phyloP scores from a whole-genome alignment of 164 flowering plant species.

The Saururus chinensis region DNA sequence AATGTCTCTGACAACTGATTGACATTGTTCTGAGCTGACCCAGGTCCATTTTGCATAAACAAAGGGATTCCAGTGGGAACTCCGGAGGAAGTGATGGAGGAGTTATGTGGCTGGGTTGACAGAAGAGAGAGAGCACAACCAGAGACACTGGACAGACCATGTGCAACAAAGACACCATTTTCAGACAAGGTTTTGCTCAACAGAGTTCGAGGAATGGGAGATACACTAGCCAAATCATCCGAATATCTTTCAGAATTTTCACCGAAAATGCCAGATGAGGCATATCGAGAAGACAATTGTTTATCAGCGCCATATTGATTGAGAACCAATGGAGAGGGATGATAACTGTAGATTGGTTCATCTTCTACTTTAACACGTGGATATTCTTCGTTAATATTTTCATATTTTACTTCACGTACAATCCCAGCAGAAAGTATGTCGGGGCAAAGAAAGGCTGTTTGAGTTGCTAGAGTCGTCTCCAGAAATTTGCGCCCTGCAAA shows the following conservation, averaged over 20 bases:
- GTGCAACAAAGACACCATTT: slow-evolving; percentile 25
- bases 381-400: slow-evolving; percentile 18
- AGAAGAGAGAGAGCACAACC: slow-evolving; percentile 80
- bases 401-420: slow-evolving; percentile 25
- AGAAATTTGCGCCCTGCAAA: slow-evolving; percentile 26
- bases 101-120: slow-evolving; percentile 49
- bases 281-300: slow-evolving; percentile 10
- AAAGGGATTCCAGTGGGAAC: slow-evolving; percentile 24
- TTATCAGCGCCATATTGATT: slow-evolving; percentile 18
- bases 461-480: slow-evolving; percentile 16
- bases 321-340: slow-evolving; percentile 11
- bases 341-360: slow-evolving; percentile 15
- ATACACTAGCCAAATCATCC: slow-evolving; percentile 16
- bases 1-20: slow-evolving; percentile 21
- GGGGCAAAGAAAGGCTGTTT: slow-evolving; percentile 37
- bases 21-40: slow-evolving; percentile 13
- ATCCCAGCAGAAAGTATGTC: slow-evolving; percentile 30
- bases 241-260: slow-evolving; percentile 17
- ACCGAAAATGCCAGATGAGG: slow-evolving; percentile 17
- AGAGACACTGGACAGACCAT: slow-evolving; percentile 33
- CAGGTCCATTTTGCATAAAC: slow-evolving; percentile 10
- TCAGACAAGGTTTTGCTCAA: slow-evolving; percentile 20
- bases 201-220: slow-evolving; percentile 17
- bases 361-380: slow-evolving; percentile 32
- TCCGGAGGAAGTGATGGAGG: slow-evolving; percentile 27